A percentile compares a stretch with the other conserved stretches of the same genome.
Evolutionary conservation across 2,329 filamentous ascomycete genomes (phyloP).

Genomic region (Mollisia scopiformis): DNA sequence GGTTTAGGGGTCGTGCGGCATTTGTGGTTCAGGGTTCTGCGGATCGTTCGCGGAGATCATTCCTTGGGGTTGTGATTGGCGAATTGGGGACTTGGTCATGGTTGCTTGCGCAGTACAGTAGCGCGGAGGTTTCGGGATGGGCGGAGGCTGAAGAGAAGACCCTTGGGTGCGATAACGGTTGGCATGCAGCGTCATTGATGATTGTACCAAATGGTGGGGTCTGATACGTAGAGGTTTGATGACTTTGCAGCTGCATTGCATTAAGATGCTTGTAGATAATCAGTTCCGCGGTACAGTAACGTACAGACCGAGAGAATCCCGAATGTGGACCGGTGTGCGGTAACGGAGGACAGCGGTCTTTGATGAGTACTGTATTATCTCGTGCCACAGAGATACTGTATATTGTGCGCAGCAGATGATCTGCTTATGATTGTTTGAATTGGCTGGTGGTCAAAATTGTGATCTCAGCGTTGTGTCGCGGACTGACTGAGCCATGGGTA

Average conservation of each 20-base stretch:
- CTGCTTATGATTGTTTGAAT: too few species aligned
- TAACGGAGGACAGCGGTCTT: too few species aligned
- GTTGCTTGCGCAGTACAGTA: background rate
- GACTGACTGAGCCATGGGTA: too few species aligned
- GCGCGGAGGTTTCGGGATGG: background rate
- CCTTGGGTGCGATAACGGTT: background rate
- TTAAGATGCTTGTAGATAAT: background rate
- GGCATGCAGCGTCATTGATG: background rate
- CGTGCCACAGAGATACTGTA: too few species aligned
- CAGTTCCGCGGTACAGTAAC: too few species aligned
- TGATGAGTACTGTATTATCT: too few species aligned
- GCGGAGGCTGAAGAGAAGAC: background rate
- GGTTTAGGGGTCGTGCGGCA: background rate
- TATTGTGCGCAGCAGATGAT: too few species aligned
- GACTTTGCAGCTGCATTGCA: background rate
- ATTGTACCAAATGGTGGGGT: background rate
- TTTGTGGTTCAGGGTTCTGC: background rate
- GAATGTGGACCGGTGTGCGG: background rate
- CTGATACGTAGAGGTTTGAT: background rate
- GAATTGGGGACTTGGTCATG: background rate
- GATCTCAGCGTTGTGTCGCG: too few species aligned
- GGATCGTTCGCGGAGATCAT: background rate
- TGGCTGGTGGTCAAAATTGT: too few species aligned
- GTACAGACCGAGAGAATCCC: background rate
- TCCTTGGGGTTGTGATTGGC: background rate